phyloP scores from a whole-genome alignment of 768 basidiomycete species.

The Phaeotremella skinneri region DNA sequence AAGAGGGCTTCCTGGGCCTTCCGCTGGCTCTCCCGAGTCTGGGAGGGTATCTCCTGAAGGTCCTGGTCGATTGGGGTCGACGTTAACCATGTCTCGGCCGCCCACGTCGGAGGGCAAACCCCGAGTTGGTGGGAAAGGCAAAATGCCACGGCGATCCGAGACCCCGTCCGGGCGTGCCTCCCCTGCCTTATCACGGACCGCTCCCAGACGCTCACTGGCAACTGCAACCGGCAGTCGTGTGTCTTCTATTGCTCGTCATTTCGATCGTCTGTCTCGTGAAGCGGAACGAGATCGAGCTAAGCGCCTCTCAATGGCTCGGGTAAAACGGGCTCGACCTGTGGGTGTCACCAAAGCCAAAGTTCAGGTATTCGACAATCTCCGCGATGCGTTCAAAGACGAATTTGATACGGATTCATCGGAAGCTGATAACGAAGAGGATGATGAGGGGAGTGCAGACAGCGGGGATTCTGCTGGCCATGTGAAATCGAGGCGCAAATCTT shows the following conservation, averaged over 20 bases:
- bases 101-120: slow-evolving; percentile 22
- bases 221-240: slow-evolving; percentile 63
- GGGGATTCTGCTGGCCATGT: slow-evolving; percentile 28
- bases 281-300: slow-evolving; percentile 59
- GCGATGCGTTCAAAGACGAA: slow-evolving; percentile 82
- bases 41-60: slow-evolving; percentile 4
- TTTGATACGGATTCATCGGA: slow-evolving; percentile 58
- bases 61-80: neutral
- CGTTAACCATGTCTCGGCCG: slow-evolving; percentile 2
- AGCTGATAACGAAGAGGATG: slow-evolving; percentile 68
- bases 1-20: neutral
- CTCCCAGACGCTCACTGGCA: slow-evolving; percentile 60
- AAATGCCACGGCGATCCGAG: slow-evolving; percentile 29
- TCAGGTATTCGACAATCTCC: slow-evolving; percentile 80
- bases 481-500: slow-evolving; percentile 14
- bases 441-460: slow-evolving; percentile 53
- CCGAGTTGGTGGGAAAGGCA: slow-evolving; percentile 43
- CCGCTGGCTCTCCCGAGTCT: neutral
- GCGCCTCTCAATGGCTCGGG: slow-evolving; percentile 80
- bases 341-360: slow-evolving; percentile 83
- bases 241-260: slow-evolving; percentile 82
- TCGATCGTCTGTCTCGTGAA: slow-evolving; percentile 68
- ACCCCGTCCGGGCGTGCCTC: slow-evolving; percentile 16
- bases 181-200: slow-evolving; percentile 31
- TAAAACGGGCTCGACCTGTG: slow-evolving; percentile 83